These are phyloP conservation scores for Metschnikowia cubensis DNA, from an alignment of 805 yeast species.

Conservation along the genomic window DNA sequence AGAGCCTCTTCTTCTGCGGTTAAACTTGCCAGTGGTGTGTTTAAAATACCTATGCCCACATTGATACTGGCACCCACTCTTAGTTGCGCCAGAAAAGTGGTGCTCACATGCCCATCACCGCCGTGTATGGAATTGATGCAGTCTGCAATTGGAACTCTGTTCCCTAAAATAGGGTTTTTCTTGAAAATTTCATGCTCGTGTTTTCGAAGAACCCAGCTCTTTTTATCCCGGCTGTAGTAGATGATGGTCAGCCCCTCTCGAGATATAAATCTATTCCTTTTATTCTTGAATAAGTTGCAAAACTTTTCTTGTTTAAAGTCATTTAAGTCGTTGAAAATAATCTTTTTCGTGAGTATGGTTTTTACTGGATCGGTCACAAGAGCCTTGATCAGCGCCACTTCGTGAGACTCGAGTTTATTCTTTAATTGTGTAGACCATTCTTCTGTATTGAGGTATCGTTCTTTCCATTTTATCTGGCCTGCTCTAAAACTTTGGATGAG, in stretches of 20 bases:
- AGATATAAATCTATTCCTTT: constrained; percentile 1
- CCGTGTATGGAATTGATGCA: constrained; percentile 12
- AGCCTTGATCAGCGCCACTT: not conserved
- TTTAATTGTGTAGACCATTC: not conserved
- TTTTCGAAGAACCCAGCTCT: constrained; percentile 7
- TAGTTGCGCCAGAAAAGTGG: constrained; percentile 7
- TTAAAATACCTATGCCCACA: constrained; percentile 3
- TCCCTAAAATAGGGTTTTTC: constrained; percentile 2
- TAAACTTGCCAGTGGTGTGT: not conserved
- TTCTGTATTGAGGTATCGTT: not conserved
- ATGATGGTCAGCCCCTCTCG: constrained; percentile 8
- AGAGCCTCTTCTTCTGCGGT: not conserved
- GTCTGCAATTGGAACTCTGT: constrained; percentile 8
- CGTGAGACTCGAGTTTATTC: not conserved
- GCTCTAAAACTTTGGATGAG: not conserved
- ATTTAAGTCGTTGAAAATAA: not conserved
- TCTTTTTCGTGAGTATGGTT: not conserved
- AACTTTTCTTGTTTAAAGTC: not conserved
- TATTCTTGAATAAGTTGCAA: constrained; percentile 2
- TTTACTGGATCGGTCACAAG: not conserved
- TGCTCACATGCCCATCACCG: constrained; percentile 9
- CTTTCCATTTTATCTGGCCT: not conserved
- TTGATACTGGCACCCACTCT: constrained; percentile 2
- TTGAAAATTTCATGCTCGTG: not conserved
- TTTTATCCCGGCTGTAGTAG: constrained; percentile 3